Evolutionary conservation across 2,329 filamentous ascomycete species (phyloP).

Genomic region (Diaporthe destruens): DNA sequence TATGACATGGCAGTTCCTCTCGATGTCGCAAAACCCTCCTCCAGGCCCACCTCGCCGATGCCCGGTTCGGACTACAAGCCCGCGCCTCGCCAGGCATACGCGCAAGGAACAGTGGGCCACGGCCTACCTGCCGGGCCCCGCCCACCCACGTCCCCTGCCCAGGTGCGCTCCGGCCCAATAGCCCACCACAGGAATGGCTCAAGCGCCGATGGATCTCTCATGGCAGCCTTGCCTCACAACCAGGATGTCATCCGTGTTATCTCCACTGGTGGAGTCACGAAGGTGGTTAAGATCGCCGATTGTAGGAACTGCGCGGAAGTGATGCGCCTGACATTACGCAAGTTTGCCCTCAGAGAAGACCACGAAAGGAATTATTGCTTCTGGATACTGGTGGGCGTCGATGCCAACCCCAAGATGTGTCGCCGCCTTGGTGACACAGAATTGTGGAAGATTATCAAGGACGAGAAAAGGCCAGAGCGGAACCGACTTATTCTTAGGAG

Average conservation of each 20-base stretch:
- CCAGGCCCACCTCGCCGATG: constrained; percentile 78
- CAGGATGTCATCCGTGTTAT: constrained; percentile 94
- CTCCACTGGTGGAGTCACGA: constrained; percentile 89
- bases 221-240: constrained; percentile 85
- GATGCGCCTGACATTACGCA: constrained; percentile 88
- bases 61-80: constrained; percentile 68
- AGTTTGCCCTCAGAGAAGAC: constrained; percentile 88
- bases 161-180: constrained; percentile 72
- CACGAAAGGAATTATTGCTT: constrained; percentile 98
- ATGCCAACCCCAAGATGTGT: constrained; percentile 84
- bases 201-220: constrained; percentile 87
- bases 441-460: constrained; percentile 90
- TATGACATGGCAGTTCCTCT: constrained; percentile 62
- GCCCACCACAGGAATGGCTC: constrained; percentile 83
- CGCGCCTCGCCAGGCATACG: constrained; percentile 68
- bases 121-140: constrained; percentile 62
- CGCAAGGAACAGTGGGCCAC: constrained; percentile 56
- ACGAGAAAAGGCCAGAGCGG: constrained; percentile 85
- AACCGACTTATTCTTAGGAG: constrained; percentile 92
- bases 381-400: constrained; percentile 88
- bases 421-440: constrained; percentile 88
- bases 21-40: constrained; percentile 66
- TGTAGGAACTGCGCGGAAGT: constrained; percentile 95
- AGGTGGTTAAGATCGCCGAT: constrained; percentile 92
- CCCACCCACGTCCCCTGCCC: constrained; percentile 72